A percentile compares a stretch with the other conserved stretches of the same genome.
Conservation (phyloP, 225 moss, liverwort and hornwort genomes). For the Pleurozium schreberi region DNA sequence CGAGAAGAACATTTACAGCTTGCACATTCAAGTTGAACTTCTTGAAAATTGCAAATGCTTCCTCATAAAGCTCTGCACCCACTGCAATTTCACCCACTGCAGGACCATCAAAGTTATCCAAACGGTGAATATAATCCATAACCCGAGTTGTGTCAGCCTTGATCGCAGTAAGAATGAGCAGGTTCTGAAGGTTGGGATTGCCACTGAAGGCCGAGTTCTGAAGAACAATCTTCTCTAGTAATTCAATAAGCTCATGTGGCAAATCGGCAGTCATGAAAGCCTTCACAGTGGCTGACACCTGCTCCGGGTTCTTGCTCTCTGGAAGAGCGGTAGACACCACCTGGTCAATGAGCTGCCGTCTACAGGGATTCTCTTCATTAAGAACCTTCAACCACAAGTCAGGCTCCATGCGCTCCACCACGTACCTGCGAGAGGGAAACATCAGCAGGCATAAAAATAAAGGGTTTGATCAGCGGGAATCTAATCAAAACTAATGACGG, state of each 20-base stretch:
- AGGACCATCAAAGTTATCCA: conserved; percentile 98
- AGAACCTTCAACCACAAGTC: conserved; percentile 95
- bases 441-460: background rate
- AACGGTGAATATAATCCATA: conserved; percentile 95
- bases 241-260: conserved; percentile 93
- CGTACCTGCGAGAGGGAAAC: conserved; percentile 47
- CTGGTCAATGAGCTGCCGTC: conserved; percentile 96
- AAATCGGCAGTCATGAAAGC: conserved; percentile 99
- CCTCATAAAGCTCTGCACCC: conserved; percentile 85
- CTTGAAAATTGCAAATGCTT: conserved; percentile 98
- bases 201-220: conserved; percentile 99
- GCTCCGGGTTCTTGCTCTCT: conserved; percentile 96
- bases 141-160: conserved; percentile 93
- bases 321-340: conserved; percentile 97
- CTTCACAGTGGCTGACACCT: conserved; percentile 98
- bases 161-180: conserved; percentile 92
- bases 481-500: background rate
- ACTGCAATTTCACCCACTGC: conserved; percentile 97
- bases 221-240: conserved; percentile 93
- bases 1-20: conserved; percentile 92
- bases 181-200: conserved; percentile 92
- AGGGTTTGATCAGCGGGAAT: background rate
- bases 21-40: conserved; percentile 96
- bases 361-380: conserved; percentile 80
- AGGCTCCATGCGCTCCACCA: conserved; percentile 96